Base-by-base conservation (phyloP, 129 eudicot species). In the Kitagawia praeruptora region DNA sequence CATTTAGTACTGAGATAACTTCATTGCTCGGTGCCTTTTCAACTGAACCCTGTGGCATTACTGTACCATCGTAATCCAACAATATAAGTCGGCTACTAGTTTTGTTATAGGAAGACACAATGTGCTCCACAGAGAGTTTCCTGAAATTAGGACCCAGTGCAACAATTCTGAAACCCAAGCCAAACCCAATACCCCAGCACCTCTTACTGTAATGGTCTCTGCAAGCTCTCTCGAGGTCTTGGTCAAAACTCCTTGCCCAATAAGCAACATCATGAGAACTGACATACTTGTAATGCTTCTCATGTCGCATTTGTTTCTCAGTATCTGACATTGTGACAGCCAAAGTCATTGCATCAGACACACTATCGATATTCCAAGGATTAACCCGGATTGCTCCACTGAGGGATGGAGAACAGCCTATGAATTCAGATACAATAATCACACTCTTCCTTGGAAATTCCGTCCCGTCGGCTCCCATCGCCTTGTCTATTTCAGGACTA, bases 341-440 rank as follows among this genome's bases (percentile, higher is more conserved):
- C 73, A 39, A 80, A 41, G 78, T 79, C 97, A 93, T 93, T 0
- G 91, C 96, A 23, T 88, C 90, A 0, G 93, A 85, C 16, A 93
- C 92, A 6, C 86, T 78, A 23, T 84, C 92, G 41, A 91, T 87
- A 64, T 91, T 89, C 95, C 97, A 93, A 3, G 98, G 98, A 77
- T 93, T 93, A 16, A 93, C 98, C 81, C 98, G 78, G 41, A 93
- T 93, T 3, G 98, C 98, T 6, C 98, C 98, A 71, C 95, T 89
- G 23, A 93, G 86, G 38, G 98, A 93, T 14, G 98, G 98, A 0
- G 98, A 93, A 74, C 98, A 93, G 54, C 99, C 97, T 4, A 95
- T 93, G 45, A 95, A 95, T 48, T 92, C 99, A 0, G 99, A 95
- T 44, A 95, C 97, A 49, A 95, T 90, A 27, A 95, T 92, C 48